Evolutionary conservation across 345 rosid genomes (phyloP).

Genomic region (Eucalyptus pauciflora): DNA sequence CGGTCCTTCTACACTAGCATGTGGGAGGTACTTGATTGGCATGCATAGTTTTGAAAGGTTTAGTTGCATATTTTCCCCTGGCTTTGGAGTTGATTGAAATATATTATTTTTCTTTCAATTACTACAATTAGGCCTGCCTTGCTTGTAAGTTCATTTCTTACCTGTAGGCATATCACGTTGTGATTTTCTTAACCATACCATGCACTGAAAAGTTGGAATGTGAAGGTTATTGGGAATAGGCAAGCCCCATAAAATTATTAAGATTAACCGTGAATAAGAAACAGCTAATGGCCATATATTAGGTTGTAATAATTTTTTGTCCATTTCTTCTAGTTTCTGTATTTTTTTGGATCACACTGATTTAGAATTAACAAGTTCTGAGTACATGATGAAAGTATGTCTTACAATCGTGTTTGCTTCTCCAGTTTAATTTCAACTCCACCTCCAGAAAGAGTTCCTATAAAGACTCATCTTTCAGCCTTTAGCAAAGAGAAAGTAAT

Average conservation of each 20-base stretch:
- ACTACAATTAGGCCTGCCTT: neutral
- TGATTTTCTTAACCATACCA: neutral
- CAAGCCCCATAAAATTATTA: neutral
- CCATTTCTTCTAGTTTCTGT: neutral
- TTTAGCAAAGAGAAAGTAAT: conserved; percentile 49
- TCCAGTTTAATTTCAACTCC: conserved; percentile 89
- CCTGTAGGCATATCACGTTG: neutral
- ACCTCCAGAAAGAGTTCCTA: conserved; percentile 98
- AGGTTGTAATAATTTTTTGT: neutral
- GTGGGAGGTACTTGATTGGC: neutral
- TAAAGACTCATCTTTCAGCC: conserved; percentile 74
- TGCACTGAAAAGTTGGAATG: neutral
- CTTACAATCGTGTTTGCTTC: neutral
- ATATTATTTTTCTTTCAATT: neutral
- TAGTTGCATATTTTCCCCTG: neutral
- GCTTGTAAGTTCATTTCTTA: neutral
- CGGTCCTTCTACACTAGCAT: neutral
- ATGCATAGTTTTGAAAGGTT: neutral
- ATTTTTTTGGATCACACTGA: neutral
- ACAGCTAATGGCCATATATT: neutral
- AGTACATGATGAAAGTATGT: neutral
- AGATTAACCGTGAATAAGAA: neutral
- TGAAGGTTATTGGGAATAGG: neutral
- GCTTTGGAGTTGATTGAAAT: neutral
- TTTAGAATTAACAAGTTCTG: neutral